Percentiles rank a stretch among this genome's conserved stretches.
Conservation (phyloP, 2,329 filamentous ascomycete genomes). For the Botrytis paeoniae region DNA sequence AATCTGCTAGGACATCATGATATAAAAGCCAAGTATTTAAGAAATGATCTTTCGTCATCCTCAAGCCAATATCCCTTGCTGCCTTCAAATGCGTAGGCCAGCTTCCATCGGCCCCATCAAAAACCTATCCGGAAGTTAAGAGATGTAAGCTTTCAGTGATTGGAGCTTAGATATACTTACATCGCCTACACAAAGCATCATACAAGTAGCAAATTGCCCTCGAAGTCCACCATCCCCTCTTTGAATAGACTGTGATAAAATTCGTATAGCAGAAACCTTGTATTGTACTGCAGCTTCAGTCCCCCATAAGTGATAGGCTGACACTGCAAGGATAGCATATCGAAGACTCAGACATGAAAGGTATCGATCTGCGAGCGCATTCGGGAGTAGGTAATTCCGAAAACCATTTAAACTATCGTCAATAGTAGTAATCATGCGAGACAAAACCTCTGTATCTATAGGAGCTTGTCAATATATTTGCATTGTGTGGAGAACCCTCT, state of each 20-base stretch:
- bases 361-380: slow-evolving; percentile 42
- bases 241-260: slow-evolving; percentile 41
- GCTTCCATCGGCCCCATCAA: slow-evolving; percentile 47
- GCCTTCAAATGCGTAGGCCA: slow-evolving; percentile 46
- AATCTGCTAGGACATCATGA: slow-evolving; percentile 46
- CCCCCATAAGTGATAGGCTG: slow-evolving; percentile 44
- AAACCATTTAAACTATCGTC: slow-evolving; percentile 48
- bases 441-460: slow-evolving; percentile 18
- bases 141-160: neutral
- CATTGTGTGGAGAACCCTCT: too few relatives aligned
- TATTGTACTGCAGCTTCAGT: slow-evolving; percentile 43
- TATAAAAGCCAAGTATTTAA: slow-evolving; percentile 48
- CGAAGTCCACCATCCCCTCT: slow-evolving; percentile 20
- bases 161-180: slow-evolving; percentile 31
- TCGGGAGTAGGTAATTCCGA: slow-evolving; percentile 45
- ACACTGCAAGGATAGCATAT: slow-evolving; percentile 46
- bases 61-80: slow-evolving; percentile 32
- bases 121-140: slow-evolving; percentile 28
- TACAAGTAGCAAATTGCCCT: slow-evolving; percentile 45
- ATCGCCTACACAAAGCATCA: slow-evolving; percentile 52
- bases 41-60: slow-evolving; percentile 39
- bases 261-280: slow-evolving; percentile 43
- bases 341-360: slow-evolving; percentile 39
- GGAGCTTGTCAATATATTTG: neutral
- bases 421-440: slow-evolving; percentile 45